A percentile compares a stretch with the other conserved stretches of the same genome.
phyloP scores from a whole-genome alignment of 208 protist species.

The Angomonas ambiguus region DNA sequence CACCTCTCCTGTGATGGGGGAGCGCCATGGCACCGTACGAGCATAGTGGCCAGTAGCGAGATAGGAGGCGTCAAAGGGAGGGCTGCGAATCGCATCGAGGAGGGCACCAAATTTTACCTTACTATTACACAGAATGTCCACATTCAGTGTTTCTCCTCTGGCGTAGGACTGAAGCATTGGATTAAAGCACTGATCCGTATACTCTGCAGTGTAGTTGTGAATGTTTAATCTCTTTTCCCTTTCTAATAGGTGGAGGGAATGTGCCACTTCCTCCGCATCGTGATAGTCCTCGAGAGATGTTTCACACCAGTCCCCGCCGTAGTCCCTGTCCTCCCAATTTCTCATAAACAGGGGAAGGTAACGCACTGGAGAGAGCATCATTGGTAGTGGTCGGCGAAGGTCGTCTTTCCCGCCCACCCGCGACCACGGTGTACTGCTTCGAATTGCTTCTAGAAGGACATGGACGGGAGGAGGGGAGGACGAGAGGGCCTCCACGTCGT shows the following conservation, averaged over 20 bases:
- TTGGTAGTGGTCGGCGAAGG: not conserved
- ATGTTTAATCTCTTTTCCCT: conserved; percentile 20
- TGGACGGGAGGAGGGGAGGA: conserved; percentile 10
- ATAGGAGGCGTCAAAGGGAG: conserved; percentile 9
- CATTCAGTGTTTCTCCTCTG: conserved; percentile 61
- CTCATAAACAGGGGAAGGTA: conserved; percentile 50
- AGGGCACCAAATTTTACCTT: conserved; percentile 70
- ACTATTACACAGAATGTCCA: conserved; percentile 79
- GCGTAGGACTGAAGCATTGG: conserved; percentile 70
- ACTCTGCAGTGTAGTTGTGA: conserved; percentile 40
- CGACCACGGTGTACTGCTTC: conserved; percentile 18
- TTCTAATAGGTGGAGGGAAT: conserved; percentile 27
- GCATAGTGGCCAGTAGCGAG: conserved; percentile 84
- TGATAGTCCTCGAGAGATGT: conserved; percentile 43
- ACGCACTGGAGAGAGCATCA: conserved; percentile 9
- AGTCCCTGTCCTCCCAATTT: conserved; percentile 59
- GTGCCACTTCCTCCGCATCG: conserved; percentile 60
- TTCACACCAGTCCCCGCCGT: conserved; percentile 42
- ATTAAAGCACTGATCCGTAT: conserved; percentile 60
- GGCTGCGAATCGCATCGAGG: conserved; percentile 19
- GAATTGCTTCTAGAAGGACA: conserved; percentile 21
- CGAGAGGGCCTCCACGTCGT: conserved; percentile 50
- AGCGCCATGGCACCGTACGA: conserved; percentile 25
- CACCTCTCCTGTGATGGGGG: not conserved
- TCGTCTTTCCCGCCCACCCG: conserved; percentile 9